Evolutionary conservation across 768 basidiomycete species (phyloP), one percentile per base, ranked within the genome.

Genomic region (Lanmaoa pseudosensibilis): DNA sequence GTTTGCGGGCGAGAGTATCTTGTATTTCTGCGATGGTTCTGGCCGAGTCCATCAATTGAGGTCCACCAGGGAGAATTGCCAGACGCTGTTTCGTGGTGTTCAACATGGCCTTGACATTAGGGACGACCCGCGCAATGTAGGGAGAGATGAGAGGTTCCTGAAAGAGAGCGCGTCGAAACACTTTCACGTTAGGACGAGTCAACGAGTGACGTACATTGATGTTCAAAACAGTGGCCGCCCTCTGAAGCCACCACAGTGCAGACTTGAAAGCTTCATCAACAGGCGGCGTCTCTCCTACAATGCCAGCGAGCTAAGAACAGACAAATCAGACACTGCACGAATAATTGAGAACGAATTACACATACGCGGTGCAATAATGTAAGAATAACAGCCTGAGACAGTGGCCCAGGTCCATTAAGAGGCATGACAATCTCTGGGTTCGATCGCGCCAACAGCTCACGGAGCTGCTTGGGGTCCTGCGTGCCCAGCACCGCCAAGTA

Each of bases 161-260:
- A 37, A 36, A 46, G 37, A 56, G 15, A 12, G 19, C 8, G 21
- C 11, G 5, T 46, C 43, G 16, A 54, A 46, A 45, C 16, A 5
- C 11, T 25, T 23, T 45, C 40, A 33, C 46, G 38, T 1, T 27
- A 56, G 9, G 36, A 46, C 15, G 48, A 34, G 19, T 49, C 40
- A 11, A 41, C 54, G 43, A 46, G 27, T 25, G 5, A 75, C 80
- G 27, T 68, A 88, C 88, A 64, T 85, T 86, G 49, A 90, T 85
- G 66, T 87, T 88, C 60, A 93, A 80, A 33, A 86, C 78, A 15
- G 81, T 76, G 8, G 88, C 77, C 37, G 88, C 79, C 53, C 91
- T 85, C 67, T 92, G 89, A 61, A 94, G 74, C 91, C 91, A 94
- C 90, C 92, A 92, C 54, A 93, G 74, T 8, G 87, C 83, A 15